A percentile compares a stretch with the other conserved stretches of the same genome.
phyloP scores from a whole-genome alignment of 306 rosid genomes.

The Corylus americana region DNA sequence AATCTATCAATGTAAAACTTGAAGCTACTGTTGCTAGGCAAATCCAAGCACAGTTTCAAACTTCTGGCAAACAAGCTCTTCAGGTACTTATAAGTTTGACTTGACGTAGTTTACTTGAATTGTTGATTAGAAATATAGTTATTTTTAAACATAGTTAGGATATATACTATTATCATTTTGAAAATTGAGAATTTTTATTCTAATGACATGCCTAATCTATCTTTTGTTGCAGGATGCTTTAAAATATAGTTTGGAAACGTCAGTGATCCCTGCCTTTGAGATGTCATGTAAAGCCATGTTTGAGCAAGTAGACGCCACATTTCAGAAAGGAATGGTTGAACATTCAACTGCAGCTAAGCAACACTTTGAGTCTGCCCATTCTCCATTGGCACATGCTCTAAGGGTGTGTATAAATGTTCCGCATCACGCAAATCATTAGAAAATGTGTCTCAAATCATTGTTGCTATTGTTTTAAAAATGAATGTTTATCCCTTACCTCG shows the following conservation, averaged over 20 bases:
- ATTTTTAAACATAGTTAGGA: background rate
- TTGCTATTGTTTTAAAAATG: background rate
- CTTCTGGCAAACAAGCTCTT: constrained; percentile 92
- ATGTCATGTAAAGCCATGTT: constrained; percentile 92
- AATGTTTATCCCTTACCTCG: background rate
- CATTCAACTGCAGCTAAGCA: constrained; percentile 78
- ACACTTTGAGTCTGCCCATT: constrained; percentile 75
- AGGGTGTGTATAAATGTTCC: constrained; percentile 55
- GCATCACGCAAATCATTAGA: background rate
- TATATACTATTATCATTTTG: constrained; percentile 2
- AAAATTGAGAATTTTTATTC: constrained; percentile 7
- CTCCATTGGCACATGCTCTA: constrained; percentile 76
- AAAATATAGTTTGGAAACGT: constrained; percentile 76
- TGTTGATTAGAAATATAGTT: constrained; percentile 4
- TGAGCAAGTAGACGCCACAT: constrained; percentile 92
- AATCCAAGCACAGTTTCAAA: constrained; percentile 97
- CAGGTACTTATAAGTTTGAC: constrained; percentile 56
- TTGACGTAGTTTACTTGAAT: constrained; percentile 17
- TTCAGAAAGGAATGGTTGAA: constrained; percentile 93
- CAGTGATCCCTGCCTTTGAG: constrained; percentile 88
- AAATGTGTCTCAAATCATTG: background rate
- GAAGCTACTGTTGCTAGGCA: constrained; percentile 96
- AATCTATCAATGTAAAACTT: constrained; percentile 78
- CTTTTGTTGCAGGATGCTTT: constrained; percentile 65
- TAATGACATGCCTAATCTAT: constrained; percentile 17